Evolutionary conservation across 2,329 filamentous ascomycete species (phyloP).

Genomic region (Phyllosticta paracitricarpa): DNA sequence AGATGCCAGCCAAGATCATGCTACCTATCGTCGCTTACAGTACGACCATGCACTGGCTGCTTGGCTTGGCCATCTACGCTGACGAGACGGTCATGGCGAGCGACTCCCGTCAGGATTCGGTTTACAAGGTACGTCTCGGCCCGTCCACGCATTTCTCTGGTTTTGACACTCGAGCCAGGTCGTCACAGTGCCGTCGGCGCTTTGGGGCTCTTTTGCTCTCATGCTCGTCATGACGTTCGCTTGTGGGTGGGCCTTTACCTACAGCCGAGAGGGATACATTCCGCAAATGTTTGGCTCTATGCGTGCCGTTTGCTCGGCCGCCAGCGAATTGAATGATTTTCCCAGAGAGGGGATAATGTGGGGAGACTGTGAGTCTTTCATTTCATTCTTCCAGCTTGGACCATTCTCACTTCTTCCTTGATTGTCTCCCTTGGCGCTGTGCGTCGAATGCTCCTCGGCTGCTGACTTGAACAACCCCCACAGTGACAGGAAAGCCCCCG

Average conservation of each 20-base stretch:
- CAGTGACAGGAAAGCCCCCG: slow-evolving; percentile 11
- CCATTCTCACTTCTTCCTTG: neutral
- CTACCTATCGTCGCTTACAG: slow-evolving; percentile 23
- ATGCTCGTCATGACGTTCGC: slow-evolving; percentile 21
- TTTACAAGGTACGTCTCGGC: slow-evolving; percentile 14
- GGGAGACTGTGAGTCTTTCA: slow-evolving; percentile 5
- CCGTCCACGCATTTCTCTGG: neutral
- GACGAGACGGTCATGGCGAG: slow-evolving; percentile 2
- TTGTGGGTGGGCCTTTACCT: slow-evolving; percentile 24
- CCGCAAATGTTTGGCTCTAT: slow-evolving; percentile 27
- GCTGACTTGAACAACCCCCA: neutral
- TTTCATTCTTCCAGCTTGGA: neutral
- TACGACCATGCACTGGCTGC: slow-evolving; percentile 22
- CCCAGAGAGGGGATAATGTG: slow-evolving; percentile 11
- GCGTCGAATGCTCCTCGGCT: neutral
- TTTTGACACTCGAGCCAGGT: slow-evolving; percentile 12
- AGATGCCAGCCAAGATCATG: slow-evolving; percentile 22
- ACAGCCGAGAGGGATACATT: slow-evolving; percentile 22
- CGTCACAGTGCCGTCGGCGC: slow-evolving; percentile 16
- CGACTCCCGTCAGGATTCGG: slow-evolving; percentile 15
- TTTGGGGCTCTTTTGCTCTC: slow-evolving; percentile 20
- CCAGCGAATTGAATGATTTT: slow-evolving; percentile 21
- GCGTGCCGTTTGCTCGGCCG: slow-evolving; percentile 19
- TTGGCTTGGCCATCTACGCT: slow-evolving; percentile 14
- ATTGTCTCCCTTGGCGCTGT: neutral